phyloP scores from a whole-genome alignment of 768 basidiomycete genomes.

The Amanita phalloides region DNA sequence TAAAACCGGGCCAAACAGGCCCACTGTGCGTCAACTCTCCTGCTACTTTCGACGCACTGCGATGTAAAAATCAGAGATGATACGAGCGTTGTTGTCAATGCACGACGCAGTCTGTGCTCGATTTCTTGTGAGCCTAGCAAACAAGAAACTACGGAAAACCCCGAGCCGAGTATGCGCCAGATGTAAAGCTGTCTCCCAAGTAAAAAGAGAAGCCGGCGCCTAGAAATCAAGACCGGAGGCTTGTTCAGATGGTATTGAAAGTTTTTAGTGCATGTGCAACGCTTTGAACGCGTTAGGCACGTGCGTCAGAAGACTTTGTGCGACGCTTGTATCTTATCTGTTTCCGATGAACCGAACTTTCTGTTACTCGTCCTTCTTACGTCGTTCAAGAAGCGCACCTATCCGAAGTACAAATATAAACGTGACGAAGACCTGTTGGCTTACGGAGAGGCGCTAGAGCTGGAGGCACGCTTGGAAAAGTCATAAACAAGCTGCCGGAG shows the following conservation, averaged over 20 bases:
- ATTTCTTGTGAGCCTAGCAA: conserved; percentile 11
- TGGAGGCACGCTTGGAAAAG: conserved; percentile 50
- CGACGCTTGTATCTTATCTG: conserved; percentile 68
- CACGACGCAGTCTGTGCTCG: conserved; percentile 28
- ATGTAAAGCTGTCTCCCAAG: conserved; percentile 7
- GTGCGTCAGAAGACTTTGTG: conserved; percentile 52
- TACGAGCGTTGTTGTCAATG: conserved; percentile 20
- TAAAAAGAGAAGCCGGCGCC: conserved; percentile 12
- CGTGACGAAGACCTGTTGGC: conserved; percentile 57
- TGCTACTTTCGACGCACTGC: not conserved
- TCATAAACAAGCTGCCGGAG: conserved; percentile 17
- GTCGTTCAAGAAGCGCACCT: conserved; percentile 67
- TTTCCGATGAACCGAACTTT: conserved; percentile 62
- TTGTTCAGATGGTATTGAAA: conserved; percentile 32
- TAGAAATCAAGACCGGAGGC: conserved; percentile 26
- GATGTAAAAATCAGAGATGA: conserved; percentile 25
- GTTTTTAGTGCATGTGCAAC: conserved; percentile 13
- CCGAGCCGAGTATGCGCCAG: conserved; percentile 22
- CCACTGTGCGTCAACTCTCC: conserved; percentile 8
- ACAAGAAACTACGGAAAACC: conserved; percentile 13
- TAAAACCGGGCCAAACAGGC: conserved; percentile 20
- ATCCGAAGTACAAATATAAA: conserved; percentile 47
- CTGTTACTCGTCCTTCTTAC: conserved; percentile 67
- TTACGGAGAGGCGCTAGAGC: conserved; percentile 67
- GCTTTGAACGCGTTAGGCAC: conserved; percentile 28